These are phyloP conservation scores for Candida xyloterini DNA, from an alignment of 805 yeast species.

Conservation along the genomic window DNA sequence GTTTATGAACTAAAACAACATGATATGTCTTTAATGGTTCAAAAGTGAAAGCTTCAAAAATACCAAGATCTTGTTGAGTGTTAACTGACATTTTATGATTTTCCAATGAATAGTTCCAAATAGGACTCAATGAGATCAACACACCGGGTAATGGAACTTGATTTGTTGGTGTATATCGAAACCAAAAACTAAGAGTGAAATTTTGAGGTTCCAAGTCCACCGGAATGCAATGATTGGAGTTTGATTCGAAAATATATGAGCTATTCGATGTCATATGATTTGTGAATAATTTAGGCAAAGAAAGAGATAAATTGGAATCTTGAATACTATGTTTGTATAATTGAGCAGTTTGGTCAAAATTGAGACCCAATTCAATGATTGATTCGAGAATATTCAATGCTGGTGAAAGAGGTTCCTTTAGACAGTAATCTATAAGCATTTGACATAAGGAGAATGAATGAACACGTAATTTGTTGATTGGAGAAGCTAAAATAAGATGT, in stretches of 20 bases:
- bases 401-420: slow-evolving; percentile 1
- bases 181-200: slow-evolving; percentile 27
- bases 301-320: not conserved
- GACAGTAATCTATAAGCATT: slow-evolving; percentile 7
- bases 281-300: slow-evolving; percentile 3
- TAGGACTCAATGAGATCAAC: slow-evolving; percentile 4
- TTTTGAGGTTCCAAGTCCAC: slow-evolving; percentile 13
- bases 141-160: slow-evolving; percentile 3
- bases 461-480: slow-evolving; percentile 19
- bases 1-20: slow-evolving; percentile 26
- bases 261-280: slow-evolving; percentile 7
- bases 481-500: slow-evolving; percentile 18
- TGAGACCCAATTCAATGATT: slow-evolving; percentile 21
- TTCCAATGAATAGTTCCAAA: slow-evolving; percentile 19
- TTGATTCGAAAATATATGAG: slow-evolving; percentile 11
- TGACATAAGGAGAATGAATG: slow-evolving; percentile 16
- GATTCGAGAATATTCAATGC: slow-evolving; percentile 6
- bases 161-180: slow-evolving; percentile 11
- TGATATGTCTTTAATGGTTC: slow-evolving; percentile 27
- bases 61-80: slow-evolving; percentile 6
- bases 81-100: slow-evolving; percentile 16
- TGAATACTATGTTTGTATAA: slow-evolving; percentile 13
- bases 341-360: slow-evolving; percentile 8
- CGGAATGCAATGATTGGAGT: slow-evolving; percentile 2
- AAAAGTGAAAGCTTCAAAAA: slow-evolving; percentile 25